These are phyloP conservation scores for Picochlorum sp. DNA, from an alignment of 139 green algal genomes.

Conservation along the genomic window DNA sequence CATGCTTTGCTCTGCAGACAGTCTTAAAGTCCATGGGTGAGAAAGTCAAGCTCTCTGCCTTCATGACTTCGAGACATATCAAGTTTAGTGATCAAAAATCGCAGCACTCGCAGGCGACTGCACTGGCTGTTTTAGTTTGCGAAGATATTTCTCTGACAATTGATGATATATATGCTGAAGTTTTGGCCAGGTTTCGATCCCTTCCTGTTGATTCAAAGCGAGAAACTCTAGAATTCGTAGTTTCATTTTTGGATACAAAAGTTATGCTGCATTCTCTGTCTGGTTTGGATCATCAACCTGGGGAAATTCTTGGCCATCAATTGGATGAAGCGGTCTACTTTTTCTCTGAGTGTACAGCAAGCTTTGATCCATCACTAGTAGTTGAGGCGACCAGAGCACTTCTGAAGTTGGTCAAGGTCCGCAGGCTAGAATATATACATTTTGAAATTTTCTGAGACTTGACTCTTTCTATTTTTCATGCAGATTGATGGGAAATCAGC, in stretches of 20 bases:
- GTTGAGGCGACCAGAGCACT: not conserved
- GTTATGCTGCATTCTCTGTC: not conserved
- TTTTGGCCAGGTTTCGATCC: slow-evolving; percentile 13
- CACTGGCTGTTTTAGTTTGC: not conserved
- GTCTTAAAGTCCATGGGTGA: not conserved
- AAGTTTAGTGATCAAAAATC: not conserved
- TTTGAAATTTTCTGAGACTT: slow-evolving; percentile 7
- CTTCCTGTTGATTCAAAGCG: not conserved
- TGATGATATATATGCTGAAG: slow-evolving; percentile 3
- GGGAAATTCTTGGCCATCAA: not conserved
- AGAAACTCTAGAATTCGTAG: not conserved
- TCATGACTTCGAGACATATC: not conserved
- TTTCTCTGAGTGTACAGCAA: not conserved
- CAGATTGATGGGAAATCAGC: slow-evolving; percentile 17
- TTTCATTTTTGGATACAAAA: not conserved
- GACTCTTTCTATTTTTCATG: slow-evolving; percentile 7
- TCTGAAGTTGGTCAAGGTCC: slow-evolving; percentile 12
- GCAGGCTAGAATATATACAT: not conserved
- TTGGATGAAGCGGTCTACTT: not conserved
- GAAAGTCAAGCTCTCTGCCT: not conserved
- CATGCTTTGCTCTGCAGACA: not conserved
- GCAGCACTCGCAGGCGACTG: not conserved
- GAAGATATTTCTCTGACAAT: not conserved
- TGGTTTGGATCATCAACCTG: not conserved
- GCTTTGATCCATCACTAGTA: not conserved